These are phyloP conservation scores for Neofusicoccum sp. DNA, from an alignment of 2,329 filamentous ascomycete genomes.

Conservation along the genomic window DNA sequence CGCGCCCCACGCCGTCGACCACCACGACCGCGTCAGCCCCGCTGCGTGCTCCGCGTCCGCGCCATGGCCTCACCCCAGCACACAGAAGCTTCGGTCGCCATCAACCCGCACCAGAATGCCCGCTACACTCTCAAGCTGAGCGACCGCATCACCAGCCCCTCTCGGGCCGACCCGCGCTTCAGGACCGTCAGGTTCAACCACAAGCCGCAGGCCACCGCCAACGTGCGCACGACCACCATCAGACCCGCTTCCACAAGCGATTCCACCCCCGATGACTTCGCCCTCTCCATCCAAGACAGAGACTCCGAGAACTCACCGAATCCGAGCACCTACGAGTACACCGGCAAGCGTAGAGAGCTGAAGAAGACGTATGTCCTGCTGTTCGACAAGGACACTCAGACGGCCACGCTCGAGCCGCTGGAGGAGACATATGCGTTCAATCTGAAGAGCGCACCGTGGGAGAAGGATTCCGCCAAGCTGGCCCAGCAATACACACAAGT, in stretches of 20 bases:
- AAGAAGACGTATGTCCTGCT: conserved; percentile 56
- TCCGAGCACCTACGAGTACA: conserved; percentile 39
- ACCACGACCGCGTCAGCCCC: background rate
- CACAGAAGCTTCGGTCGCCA: background rate
- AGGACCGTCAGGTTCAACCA: conserved; percentile 36
- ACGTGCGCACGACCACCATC: conserved; percentile 30
- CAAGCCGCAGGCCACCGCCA: conserved; percentile 39
- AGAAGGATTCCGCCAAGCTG: conserved; percentile 62
- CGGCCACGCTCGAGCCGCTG: conserved; percentile 78
- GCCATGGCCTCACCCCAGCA: conserved; percentile 14
- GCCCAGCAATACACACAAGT: conserved; percentile 68
- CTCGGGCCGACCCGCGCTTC: background rate
- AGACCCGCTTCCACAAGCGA: conserved; percentile 24
- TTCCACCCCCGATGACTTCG: conserved; percentile 30
- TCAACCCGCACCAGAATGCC: conserved; percentile 8
- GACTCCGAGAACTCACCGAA: conserved; percentile 25
- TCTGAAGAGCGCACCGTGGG: conserved; percentile 66
- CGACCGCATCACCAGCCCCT: conserved; percentile 13
- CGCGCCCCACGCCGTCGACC: background rate
- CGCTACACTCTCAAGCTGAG: conserved; percentile 15
- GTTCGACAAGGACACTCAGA: conserved; percentile 71
- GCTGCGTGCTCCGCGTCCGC: background rate
- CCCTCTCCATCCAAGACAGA: conserved; percentile 26
- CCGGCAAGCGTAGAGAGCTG: conserved; percentile 33
- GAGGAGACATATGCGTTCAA: conserved; percentile 88